Evolutionary conservation across 163 green algal species (phyloP).

Genomic region (Scenedesmus sp.): DNA sequence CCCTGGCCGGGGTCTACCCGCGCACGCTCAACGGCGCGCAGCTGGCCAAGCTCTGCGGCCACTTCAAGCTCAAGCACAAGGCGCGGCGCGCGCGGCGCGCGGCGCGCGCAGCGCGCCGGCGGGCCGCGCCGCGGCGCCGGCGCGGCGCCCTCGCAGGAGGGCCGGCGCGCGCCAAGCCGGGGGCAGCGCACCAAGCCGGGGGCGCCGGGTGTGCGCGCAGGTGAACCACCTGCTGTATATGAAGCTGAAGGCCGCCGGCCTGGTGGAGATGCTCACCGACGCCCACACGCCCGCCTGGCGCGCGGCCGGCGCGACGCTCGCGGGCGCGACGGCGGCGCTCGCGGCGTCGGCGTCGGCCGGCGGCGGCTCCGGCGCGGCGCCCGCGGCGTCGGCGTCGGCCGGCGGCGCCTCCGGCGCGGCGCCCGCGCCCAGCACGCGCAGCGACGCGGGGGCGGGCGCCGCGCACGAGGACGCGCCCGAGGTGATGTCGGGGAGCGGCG

Average conservation of each 20-base stretch:
- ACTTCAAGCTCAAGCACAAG: slow-evolving; percentile 51
- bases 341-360: background rate
- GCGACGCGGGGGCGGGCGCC: no score
- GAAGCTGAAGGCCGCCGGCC: slow-evolving; percentile 15
- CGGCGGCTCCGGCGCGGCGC: slow-evolving; percentile 1
- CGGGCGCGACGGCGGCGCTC: background rate
- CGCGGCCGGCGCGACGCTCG: background rate
- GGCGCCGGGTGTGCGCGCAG: background rate
- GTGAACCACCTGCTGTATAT: slow-evolving; percentile 48
- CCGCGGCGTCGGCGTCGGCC: background rate
- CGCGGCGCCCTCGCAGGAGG: no score
- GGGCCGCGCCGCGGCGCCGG: no score
- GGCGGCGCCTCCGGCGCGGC: background rate
- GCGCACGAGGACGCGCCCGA: no score
- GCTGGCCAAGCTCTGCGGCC: slow-evolving; percentile 49
- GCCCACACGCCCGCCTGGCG: slow-evolving; percentile 37
- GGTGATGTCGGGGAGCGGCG: no score
- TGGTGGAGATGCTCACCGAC: slow-evolving; percentile 40
- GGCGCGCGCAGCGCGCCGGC: no score
- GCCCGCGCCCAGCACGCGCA: background rate
- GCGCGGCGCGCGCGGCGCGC: background rate
- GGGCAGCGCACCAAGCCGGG: no score
- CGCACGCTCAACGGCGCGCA: slow-evolving; percentile 39
- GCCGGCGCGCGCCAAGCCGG: no score
- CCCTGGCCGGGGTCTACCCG: slow-evolving; percentile 28